Evolutionary conservation across 441 rosid species (phyloP), one percentile per base, ranked within the genome.

Genomic region (Metrosideros polymorpha): DNA sequence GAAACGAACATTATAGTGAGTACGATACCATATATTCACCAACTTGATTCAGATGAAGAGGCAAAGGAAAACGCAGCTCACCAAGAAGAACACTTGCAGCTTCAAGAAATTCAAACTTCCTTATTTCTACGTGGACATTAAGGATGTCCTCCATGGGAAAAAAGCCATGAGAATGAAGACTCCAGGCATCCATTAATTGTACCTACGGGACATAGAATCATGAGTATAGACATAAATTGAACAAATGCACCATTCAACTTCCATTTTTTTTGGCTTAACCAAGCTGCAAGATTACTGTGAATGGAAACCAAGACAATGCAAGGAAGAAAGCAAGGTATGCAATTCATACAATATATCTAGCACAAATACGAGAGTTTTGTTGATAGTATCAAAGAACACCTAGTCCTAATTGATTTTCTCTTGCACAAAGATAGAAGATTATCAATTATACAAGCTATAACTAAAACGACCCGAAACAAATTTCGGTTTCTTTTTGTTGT

Each of bases 51-150:
- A 24, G 83, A 6, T 13, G 5, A 53, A 86, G 15, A 5, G 47
- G 61, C 6, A n/a, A 18, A 57, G 85, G 66, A 49, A 84, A 39
- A n/a, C n/a, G n/a, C n/a, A 39, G 83, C 89, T 90, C 87, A 96
- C 99, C 95, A 10, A 92, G 61, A 32, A 92, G 50, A 85, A 93
- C 92, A 50, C 88, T 87, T 66, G 87, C 84, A 84, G 88, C 86
- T 84, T 92, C 94, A 50, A 88, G 86, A 57, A 89, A 87, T 86
- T 89, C 95, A n/a, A 89, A 86, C 51, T 92, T 91, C 86, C 89
- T 88, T 27, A 87, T 83, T 88, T 90, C 92, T 86, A 88, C 87
- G 84, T 88, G 88, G 77, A 88, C 86, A 61, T 85, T 91, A 51
- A 77, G 13, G n/a, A 90, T 82, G 82, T 86, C 87, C 94, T 92